Evolutionary conservation across 2,329 filamentous ascomycete genomes (phyloP).

Genomic region (Fusarium papillatum): DNA sequence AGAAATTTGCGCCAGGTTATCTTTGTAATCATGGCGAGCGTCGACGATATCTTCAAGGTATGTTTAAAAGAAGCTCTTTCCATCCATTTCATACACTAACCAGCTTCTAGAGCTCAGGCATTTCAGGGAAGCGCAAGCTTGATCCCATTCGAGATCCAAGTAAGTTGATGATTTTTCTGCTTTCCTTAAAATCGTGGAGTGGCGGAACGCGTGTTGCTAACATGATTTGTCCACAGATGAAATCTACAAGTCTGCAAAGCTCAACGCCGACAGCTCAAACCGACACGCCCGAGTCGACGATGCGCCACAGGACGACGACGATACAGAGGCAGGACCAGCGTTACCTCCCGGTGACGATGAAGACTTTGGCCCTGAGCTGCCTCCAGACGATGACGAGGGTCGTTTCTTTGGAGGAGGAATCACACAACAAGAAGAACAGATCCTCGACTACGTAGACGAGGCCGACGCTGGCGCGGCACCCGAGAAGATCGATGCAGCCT

Average conservation of each 20-base stretch:
- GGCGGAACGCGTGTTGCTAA: constrained; percentile 6
- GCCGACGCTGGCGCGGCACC: constrained; percentile 56
- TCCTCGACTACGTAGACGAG: constrained; percentile 88
- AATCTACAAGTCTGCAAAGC: constrained; percentile 74
- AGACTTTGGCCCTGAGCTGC: constrained; percentile 58
- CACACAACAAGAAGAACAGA: constrained; percentile 82
- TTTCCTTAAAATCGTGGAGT: neutral
- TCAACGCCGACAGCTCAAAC: constrained; percentile 59
- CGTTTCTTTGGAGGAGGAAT: constrained; percentile 97
- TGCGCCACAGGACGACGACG: constrained; percentile 61
- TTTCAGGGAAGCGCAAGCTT: constrained; percentile 73
- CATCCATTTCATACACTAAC: constrained; percentile 22
- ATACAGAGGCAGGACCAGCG: constrained; percentile 63
- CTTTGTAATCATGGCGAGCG: constrained; percentile 63
- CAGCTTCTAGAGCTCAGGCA: constrained; percentile 50
- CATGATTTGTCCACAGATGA: constrained; percentile 59
- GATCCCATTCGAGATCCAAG: constrained; percentile 74
- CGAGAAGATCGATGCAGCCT: constrained; percentile 86
- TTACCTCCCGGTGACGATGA: constrained; percentile 65
- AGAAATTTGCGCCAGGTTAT: neutral
- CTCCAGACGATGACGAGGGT: constrained; percentile 80
- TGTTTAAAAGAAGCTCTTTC: neutral
- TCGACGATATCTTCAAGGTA: constrained; percentile 72
- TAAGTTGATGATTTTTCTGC: constrained; percentile 52
- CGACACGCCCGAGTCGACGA: constrained; percentile 61